Conservation (phyloP, 2,329 filamentous ascomycete genomes). For the Xylaria sp. region DNA sequence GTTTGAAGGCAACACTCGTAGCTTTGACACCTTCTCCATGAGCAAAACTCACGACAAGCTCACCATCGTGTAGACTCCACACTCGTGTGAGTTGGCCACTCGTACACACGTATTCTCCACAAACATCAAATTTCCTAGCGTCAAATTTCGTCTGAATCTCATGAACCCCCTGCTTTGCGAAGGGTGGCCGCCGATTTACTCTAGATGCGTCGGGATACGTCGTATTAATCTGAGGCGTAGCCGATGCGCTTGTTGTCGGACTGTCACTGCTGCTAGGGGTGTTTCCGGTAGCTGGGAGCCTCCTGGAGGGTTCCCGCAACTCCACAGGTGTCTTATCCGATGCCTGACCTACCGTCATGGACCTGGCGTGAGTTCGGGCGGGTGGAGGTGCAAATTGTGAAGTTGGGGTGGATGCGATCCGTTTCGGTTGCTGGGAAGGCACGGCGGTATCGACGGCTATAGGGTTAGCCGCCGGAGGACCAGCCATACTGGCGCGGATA, state of each 20-base stretch:
- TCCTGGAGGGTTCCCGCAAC: conserved; percentile 50
- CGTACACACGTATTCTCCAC: conserved; percentile 87
- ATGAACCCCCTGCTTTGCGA: conserved; percentile 74
- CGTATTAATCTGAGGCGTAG: conserved; percentile 62
- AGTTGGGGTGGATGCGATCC: conserved; percentile 60
- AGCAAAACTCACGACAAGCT: conserved; percentile 80
- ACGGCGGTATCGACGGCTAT: conserved; percentile 40
- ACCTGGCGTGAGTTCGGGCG: conserved; percentile 58
- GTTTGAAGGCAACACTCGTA: conserved; percentile 86
- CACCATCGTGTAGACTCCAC: conserved; percentile 86
- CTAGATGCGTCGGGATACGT: conserved; percentile 87
- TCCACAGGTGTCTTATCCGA: conserved; percentile 54
- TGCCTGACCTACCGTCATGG: conserved; percentile 62
- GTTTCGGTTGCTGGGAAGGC: conserved; percentile 49
- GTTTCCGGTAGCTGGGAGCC: conserved; percentile 39
- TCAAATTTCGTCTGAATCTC: conserved; percentile 90
- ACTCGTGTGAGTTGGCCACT: conserved; percentile 87
- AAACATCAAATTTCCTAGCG: conserved; percentile 85
- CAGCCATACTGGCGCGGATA: conserved; percentile 52
- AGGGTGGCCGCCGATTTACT: conserved; percentile 85
- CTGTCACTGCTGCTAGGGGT: conserved; percentile 35
- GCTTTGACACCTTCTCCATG: conserved; percentile 89
- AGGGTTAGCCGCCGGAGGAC: conserved; percentile 41
- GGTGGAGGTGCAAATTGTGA: conserved; percentile 57
- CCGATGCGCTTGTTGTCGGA: conserved; percentile 42